Percentiles rank a stretch among this genome's conserved stretches.
phyloP scores from a whole-genome alignment of 164 flowering plant genomes.

The Macadamia integrifolia region DNA sequence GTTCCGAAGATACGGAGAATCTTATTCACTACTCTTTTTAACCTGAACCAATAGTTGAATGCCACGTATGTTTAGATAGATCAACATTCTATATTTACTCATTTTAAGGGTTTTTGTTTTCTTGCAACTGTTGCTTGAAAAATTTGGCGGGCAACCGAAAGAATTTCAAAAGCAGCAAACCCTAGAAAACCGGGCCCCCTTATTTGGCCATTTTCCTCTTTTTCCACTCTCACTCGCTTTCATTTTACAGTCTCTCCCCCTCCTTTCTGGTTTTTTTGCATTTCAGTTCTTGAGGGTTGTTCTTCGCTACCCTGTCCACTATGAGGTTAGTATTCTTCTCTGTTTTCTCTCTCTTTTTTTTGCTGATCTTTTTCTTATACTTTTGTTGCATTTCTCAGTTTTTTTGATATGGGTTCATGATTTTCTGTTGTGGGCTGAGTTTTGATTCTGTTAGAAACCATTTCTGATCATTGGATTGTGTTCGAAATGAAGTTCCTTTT shows the following conservation, averaged over 20 bases:
- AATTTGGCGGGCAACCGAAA: conserved; percentile 44
- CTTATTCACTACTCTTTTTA: too few species aligned
- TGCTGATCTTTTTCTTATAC: neutral
- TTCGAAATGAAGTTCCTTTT: neutral
- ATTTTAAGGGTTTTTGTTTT: conserved; percentile 5
- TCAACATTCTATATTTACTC: neutral
- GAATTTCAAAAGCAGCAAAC: conserved; percentile 38
- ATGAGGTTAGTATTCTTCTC: conserved; percentile 2
- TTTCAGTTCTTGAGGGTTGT: neutral
- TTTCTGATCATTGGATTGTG: neutral
- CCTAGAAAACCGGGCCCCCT: conserved; percentile 28
- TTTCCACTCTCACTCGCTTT: conserved; percentile 4
- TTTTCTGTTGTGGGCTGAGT: neutral
- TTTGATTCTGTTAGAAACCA: neutral
- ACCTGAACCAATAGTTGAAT: too few species aligned
- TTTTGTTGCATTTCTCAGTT: neutral
- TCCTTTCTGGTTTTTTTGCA: too few species aligned
- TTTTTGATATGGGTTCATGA: neutral
- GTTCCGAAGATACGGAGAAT: too few species aligned
- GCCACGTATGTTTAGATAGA: neutral
- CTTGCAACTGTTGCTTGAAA: conserved; percentile 9
- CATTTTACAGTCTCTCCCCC: conserved; percentile 7
- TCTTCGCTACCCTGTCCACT: conserved; percentile 6
- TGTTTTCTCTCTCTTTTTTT: neutral
- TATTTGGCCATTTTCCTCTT: conserved; percentile 1